A percentile compares a stretch with the other conserved stretches of the same genome.
Conservation (phyloP, 164 flowering plant genomes). For the Vitis rotundifolia region DNA sequence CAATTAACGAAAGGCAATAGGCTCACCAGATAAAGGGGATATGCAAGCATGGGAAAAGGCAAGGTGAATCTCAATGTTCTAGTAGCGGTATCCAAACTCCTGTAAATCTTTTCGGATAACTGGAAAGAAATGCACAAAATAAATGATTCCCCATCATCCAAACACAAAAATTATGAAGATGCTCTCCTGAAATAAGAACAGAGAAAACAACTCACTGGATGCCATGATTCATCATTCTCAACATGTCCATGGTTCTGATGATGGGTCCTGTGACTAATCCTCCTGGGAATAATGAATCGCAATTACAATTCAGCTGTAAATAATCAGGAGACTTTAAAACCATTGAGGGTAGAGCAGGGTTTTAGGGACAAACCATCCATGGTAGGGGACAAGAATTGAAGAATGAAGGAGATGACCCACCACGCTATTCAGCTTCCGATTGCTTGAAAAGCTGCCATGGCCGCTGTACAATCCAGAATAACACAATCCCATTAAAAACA, state of each 20-base stretch:
- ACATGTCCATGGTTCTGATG: constrained; percentile 88
- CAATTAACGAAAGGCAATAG: neutral
- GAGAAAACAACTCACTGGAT: constrained; percentile 51
- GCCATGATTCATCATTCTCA: constrained; percentile 91
- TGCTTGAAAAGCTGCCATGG: constrained; percentile 82
- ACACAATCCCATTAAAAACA: neutral
- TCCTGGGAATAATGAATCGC: constrained; percentile 37
- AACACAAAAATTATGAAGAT: neutral
- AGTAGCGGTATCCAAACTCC: constrained; percentile 39
- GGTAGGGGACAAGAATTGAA: constrained; percentile 81
- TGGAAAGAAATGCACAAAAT: constrained; percentile 12
- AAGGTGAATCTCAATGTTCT: constrained; percentile 42
- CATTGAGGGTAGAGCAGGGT: neutral
- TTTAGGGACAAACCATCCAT: constrained; percentile 65
- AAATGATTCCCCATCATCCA: neutral
- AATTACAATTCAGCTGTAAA: neutral
- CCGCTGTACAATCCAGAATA: constrained; percentile 46
- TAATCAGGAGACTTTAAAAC: neutral
- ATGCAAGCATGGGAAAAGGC: constrained; percentile 78
- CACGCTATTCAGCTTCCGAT: constrained; percentile 56
- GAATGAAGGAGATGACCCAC: constrained; percentile 83
- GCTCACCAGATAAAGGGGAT: constrained; percentile 71
- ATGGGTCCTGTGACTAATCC: constrained; percentile 87
- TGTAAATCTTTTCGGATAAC: constrained; percentile 65
- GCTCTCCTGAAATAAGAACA: neutral